Evolutionary conservation across 805 yeast genomes (phyloP).

Genomic region (Candida oleophila): DNA sequence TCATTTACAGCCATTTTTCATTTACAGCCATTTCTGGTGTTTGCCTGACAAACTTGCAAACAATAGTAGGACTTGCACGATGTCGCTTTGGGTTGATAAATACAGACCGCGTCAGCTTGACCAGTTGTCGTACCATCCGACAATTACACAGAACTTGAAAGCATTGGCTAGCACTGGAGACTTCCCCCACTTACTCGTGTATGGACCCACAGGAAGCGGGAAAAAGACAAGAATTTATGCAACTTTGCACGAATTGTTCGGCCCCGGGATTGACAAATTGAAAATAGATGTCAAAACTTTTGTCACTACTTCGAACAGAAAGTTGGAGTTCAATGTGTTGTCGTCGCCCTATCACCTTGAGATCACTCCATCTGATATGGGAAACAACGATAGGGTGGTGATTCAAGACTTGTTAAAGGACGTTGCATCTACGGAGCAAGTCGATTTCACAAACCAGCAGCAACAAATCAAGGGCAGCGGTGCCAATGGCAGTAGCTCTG

Average conservation of each 20-base stretch:
- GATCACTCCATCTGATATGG: conserved; percentile 96
- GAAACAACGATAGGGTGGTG: conserved; percentile 91
- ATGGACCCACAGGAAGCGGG: conserved; percentile 97
- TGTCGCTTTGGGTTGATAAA: conserved; percentile 98
- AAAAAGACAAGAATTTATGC: conserved; percentile 91
- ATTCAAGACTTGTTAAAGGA: conserved; percentile 93
- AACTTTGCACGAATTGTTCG: conserved; percentile 75
- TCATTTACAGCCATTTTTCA: no score
- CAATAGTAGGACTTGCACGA: no score
- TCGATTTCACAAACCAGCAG: conserved; percentile 61
- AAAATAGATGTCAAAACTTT: conserved; percentile 90
- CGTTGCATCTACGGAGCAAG: conserved; percentile 92
- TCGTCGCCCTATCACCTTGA: conserved; percentile 89
- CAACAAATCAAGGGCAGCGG: conserved; percentile 15
- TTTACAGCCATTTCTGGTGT: no score
- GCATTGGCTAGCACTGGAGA: conserved; percentile 72
- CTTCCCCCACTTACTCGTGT: conserved; percentile 87
- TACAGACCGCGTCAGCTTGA: conserved; percentile 75
- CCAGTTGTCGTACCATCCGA: conserved; percentile 63
- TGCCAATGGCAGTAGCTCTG: background rate
- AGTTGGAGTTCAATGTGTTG: conserved; percentile 89
- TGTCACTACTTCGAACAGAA: conserved; percentile 68
- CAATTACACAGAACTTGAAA: conserved; percentile 60
- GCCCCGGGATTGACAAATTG: conserved; percentile 71
- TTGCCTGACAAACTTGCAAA: no score